A percentile compares a stretch with the other conserved stretches of the same genome.
Conservation (phyloP, 2,329 filamentous ascomycete species). For the Cephalotrichum gorgonifer region DNA sequence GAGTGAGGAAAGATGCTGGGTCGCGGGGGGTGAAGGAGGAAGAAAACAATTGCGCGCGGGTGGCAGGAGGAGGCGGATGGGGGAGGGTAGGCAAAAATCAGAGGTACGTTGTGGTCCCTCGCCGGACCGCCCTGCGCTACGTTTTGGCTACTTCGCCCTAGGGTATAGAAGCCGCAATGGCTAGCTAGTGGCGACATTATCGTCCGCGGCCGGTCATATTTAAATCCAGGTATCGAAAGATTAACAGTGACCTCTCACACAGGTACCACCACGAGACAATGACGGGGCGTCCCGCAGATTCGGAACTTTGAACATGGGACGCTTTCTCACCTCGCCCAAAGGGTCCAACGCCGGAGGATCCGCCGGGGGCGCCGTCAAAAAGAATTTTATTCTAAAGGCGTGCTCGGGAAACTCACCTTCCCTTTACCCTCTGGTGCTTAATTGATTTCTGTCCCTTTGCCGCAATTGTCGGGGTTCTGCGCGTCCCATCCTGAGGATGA, state of each 20-base stretch:
- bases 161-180: background rate
- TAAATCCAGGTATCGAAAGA: background rate
- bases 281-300: background rate
- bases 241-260: background rate
- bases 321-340: background rate
- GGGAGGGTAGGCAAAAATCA: background rate
- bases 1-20: background rate
- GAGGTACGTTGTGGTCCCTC: background rate
- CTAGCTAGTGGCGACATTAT: background rate
- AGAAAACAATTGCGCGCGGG: constrained; percentile 5
- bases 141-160: background rate
- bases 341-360: background rate
- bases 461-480: background rate
- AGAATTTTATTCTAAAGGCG: background rate
- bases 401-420: background rate
- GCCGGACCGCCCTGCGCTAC: background rate
- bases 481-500: too few species aligned
- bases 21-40: constrained; percentile 1
- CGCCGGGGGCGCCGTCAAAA: background rate
- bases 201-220: background rate
- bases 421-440: background rate
- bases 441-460: background rate
- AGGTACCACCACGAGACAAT: background rate
- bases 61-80: background rate
- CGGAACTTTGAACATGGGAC: background rate